Evolutionary conservation across 164 flowering plant genomes (phyloP).

Genomic region (Taxillus chinensis): DNA sequence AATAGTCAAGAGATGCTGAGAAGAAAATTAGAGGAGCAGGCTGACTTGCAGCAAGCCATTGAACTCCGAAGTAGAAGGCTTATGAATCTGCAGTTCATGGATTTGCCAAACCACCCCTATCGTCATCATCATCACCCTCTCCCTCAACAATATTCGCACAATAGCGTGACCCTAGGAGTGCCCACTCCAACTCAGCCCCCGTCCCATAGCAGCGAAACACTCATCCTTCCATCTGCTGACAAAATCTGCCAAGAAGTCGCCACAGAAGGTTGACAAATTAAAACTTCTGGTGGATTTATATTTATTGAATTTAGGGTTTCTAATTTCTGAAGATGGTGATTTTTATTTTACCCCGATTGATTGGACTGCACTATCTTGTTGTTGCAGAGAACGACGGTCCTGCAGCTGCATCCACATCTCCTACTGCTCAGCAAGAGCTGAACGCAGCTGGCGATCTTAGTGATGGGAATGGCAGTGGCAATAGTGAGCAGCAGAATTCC

Average conservation of each 20-base stretch:
- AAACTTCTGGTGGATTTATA: neutral
- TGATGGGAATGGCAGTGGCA: slow-evolving; percentile 10
- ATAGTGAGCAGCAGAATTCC: slow-evolving; percentile 17
- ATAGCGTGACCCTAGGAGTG: slow-evolving; percentile 20
- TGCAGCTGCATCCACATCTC: slow-evolving; percentile 12
- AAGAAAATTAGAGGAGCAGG: slow-evolving; percentile 55
- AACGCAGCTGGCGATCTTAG: slow-evolving; percentile 5
- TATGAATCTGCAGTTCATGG: slow-evolving; percentile 65
- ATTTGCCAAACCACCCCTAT: slow-evolving; percentile 38
- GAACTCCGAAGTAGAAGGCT: slow-evolving; percentile 71
- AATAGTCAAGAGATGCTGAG: slow-evolving; percentile 44
- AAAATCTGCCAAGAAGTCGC: slow-evolving; percentile 32
- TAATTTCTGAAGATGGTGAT: neutral
- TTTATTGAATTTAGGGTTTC: slow-evolving; percentile 9
- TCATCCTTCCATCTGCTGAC: slow-evolving; percentile 19
- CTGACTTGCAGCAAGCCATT: slow-evolving; percentile 81
- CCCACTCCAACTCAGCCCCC: slow-evolving; percentile 20
- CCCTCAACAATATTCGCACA: slow-evolving; percentile 13
- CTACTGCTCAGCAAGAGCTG: slow-evolving; percentile 12
- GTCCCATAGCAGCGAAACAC: slow-evolving; percentile 18
- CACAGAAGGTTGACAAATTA: slow-evolving; percentile 30
- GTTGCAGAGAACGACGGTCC: slow-evolving; percentile 19
- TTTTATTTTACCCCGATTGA: too few species aligned
- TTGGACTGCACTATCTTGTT: neutral
- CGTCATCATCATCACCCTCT: slow-evolving; percentile 23